A percentile compares a stretch with the other conserved stretches of the same genome.
Conservation (phyloP, 1,284 basidiomycete species). For the Hemileia vastatrix region DNA sequence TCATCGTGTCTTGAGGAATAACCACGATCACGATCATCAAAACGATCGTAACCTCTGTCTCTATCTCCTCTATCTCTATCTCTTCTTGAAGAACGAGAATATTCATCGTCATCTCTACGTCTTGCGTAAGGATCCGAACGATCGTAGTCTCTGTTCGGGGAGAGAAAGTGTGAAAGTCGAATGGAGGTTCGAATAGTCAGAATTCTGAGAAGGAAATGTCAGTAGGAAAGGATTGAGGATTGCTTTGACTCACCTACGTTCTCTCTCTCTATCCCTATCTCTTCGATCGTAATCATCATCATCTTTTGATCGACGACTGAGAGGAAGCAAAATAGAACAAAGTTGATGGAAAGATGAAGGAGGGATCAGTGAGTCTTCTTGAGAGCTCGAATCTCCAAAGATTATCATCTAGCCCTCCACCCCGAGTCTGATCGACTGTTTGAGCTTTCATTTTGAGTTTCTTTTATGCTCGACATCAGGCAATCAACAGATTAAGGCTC, state of each 20-base stretch:
- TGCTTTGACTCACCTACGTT: neutral
- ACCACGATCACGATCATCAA: conserved; percentile 9
- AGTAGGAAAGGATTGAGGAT: too few species aligned
- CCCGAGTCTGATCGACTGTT: neutral
- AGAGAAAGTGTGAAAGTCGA: neutral
- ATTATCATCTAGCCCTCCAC: too few species aligned
- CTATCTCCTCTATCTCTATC: neutral
- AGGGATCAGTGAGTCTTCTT: neutral
- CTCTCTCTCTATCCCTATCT: neutral
- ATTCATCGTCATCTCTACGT: neutral
- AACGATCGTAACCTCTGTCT: conserved; percentile 2
- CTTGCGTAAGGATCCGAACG: neutral
- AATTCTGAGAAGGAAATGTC: neutral
- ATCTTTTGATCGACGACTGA: neutral
- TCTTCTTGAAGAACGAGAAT: neutral
- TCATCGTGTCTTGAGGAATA: neutral
- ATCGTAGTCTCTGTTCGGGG: neutral
- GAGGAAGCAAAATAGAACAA: neutral
- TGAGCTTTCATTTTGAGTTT: neutral
- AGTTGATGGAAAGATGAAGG: neutral
- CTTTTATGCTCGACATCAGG: neutral
- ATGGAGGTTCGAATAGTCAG: neutral
- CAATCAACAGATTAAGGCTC: neutral
- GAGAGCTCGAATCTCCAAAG: neutral
- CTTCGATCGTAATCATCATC: neutral